Conservation (phyloP, 495 filamentous ascomycete species). For the Aspergillus ellipticus region DNA sequence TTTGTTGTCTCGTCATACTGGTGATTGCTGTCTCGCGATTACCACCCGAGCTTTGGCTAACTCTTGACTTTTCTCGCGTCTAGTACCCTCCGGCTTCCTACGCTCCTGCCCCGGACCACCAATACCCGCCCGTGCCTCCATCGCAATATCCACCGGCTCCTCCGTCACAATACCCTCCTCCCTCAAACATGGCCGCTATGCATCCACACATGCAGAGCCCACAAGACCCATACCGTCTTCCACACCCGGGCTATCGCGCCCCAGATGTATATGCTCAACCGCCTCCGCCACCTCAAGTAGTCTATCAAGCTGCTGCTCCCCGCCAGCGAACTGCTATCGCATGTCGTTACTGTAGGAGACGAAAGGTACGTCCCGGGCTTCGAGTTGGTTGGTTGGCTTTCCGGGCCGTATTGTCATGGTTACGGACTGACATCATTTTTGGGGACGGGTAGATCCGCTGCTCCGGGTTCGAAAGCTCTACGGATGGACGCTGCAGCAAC, state of each 20-base stretch:
- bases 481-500: conserved; percentile 76
- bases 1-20: conserved; percentile 8
- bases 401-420: neutral
- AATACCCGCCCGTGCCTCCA: conserved; percentile 31
- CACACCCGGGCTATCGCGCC: conserved; percentile 41
- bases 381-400: neutral
- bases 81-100: conserved; percentile 41
- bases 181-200: conserved; percentile 38
- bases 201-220: conserved; percentile 31
- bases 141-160: too few relatives aligned
- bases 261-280: conserved; percentile 45
- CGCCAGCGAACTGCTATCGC: conserved; percentile 80
- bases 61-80: neutral
- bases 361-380: conserved; percentile 59
- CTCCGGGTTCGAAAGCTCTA: conserved; percentile 74
- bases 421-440: conserved; percentile 10
- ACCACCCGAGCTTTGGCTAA: neutral
- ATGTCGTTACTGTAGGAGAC: conserved; percentile 77
- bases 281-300: conserved; percentile 44
- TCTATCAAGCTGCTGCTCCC: conserved; percentile 65
- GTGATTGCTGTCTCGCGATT: neutral
- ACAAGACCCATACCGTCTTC: conserved; percentile 39
- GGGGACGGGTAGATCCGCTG: conserved; percentile 64
- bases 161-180: conserved; percentile 33
- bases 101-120: conserved; percentile 35